Evolutionary conservation across 2,329 filamentous ascomycete species (phyloP), one percentile per base, ranked within the genome.

Genomic region (Cercospora brassicicola): DNA sequence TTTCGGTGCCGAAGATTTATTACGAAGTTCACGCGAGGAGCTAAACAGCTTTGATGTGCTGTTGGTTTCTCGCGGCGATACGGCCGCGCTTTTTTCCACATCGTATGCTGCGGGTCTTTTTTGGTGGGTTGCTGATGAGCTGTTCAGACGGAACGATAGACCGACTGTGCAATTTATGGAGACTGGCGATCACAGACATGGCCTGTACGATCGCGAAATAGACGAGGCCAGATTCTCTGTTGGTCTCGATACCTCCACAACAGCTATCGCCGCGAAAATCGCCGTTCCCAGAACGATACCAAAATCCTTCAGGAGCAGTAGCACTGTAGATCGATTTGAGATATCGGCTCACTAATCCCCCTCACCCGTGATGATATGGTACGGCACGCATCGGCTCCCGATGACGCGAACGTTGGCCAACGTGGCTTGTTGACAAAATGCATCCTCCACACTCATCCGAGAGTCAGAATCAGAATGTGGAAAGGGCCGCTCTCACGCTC

Each of bases 11-110:
- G 55, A 59, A 45, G 42, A 45, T 45, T 45, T 10, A 59, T 60
- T n/a, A 60, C 57, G 57, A 60, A 60, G 57, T 60, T 60, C 57
- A 60, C 8, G 57, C 57, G 57, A 60, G 20, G 31, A 42, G 57
- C 57, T 60, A 60, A 15, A 45, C 42, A 45, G 42, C 42, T 45
- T 23, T 55, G 51, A 55, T 23, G 51, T 26, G 51, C 51, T 13
- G 26, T 55, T 55, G 26, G 51, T 55, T 30, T 55, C 20, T 55
- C 42, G 42, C 42, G 51, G 20, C 20, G 15, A 15, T 55, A 4
- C 51, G 13, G 33, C 33, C 33, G 33, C 11, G 33, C 33, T 5
- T 15, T 36, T 55, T 55, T 55, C 6, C 13, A 23, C 51, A 55
- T 26, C 51, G 26, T 30, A 23, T 55, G 20, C 51, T 55, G 51